phyloP scores from a whole-genome alignment of 768 basidiomycete species.

The Dendrothele bispora region DNA sequence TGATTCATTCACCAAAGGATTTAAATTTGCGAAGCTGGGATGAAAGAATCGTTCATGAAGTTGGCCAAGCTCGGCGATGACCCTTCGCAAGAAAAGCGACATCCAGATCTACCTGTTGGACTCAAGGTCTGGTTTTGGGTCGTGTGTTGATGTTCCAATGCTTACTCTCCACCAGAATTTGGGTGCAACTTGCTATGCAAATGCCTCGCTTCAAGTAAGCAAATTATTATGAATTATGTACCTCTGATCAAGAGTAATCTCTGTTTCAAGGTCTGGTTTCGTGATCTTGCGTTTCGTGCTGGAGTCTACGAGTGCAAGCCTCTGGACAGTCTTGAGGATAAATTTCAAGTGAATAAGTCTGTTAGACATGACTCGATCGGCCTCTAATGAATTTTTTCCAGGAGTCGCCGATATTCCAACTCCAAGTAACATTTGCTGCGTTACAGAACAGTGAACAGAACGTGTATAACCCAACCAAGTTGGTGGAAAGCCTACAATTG shows the following conservation, averaged over 20 bases:
- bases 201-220: conserved; percentile 85
- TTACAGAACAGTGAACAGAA: conserved; percentile 70
- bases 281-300: conserved; percentile 75
- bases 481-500: conserved; percentile 83
- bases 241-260: conserved; percentile 1
- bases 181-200: conserved; percentile 96
- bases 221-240: background rate
- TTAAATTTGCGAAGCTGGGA: conserved; percentile 39
- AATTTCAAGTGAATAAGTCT: conserved; percentile 33
- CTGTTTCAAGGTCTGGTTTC: conserved; percentile 80
- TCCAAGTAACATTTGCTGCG: conserved; percentile 82
- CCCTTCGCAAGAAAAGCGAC: conserved; percentile 50
- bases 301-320: conserved; percentile 82
- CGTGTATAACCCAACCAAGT: conserved; percentile 80
- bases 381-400: conserved; percentile 33
- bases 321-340: conserved; percentile 45
- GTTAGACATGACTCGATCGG: conserved; percentile 29
- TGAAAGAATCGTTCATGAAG: conserved; percentile 52
- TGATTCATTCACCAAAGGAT: conserved; percentile 5
- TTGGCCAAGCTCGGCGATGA: conserved; percentile 51
- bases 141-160: conserved; percentile 3
- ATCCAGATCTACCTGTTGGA: conserved; percentile 66
- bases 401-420: conserved; percentile 79
- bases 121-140: conserved; percentile 52
- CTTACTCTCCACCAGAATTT: conserved; percentile 65